Evolutionary conservation across 1,139 yeast genomes (phyloP), one percentile per base, ranked within the genome.

Genomic region (Blastobotrys illinoisensis): DNA sequence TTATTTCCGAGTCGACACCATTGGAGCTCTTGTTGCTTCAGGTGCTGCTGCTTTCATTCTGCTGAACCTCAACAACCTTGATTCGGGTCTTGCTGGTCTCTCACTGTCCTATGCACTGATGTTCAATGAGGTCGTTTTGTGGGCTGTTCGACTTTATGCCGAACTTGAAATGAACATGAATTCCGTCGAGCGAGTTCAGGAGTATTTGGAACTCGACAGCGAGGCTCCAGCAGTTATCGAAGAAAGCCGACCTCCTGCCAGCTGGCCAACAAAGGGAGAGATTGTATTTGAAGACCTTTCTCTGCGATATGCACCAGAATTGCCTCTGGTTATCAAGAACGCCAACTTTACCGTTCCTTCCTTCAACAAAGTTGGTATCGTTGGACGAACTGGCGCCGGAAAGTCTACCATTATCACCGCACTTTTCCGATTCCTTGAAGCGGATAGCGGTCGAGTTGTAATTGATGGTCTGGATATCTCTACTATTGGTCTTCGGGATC

Each of bases 311-410:
- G 89, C 96, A 9, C 89, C 95, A 11, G 83, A 83, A 44, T 75
- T 91, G 61, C 98, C 98, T 26, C 78, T 82, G 63, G 99, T 93
- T 45, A 90, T 93, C 65, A 88, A 89, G 67, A 81, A 86, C 63
- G 96, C 90, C 24, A 72, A 91, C 0, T 91, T 93, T 72, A 79
- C 82, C 49, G 95, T 93, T 28, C 65, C 83, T 49, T 82, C 95
- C n/a, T 83, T 82, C 61, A 79, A 83, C 66, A 93, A 93, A 69
- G 82, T 93, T 62, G 99, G 98, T 66, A 86, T 93, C 67, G 97
- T 91, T 60, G 99, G 98, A 45, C 84, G 99, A 71, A 93, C 99
- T 0, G 99, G 99, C 70, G 99, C 99, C 40, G 99, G 99, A 64
- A 93, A 93, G 70, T 89, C 97, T 0, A 91, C 99, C 1, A 90